These are phyloP conservation scores for Metschnikowia aberdeeniae DNA, from an alignment of 805 yeast species.

Conservation along the genomic window DNA sequence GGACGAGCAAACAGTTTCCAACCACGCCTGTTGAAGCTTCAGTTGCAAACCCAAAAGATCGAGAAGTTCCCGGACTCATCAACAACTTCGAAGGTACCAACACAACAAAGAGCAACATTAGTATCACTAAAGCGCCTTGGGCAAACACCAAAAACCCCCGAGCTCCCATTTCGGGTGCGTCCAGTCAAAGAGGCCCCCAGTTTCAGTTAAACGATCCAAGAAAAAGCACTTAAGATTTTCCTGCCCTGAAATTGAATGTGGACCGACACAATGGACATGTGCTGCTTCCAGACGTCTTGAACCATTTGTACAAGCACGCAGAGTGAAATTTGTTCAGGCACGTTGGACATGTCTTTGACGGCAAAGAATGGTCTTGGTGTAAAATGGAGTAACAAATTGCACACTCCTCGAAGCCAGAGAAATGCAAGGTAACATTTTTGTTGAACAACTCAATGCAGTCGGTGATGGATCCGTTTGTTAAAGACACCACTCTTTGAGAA, in stretches of 20 bases:
- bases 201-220: not conserved
- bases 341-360: conserved; percentile 82
- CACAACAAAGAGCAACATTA: conserved; percentile 26
- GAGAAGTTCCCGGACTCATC: conserved; percentile 17
- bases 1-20: conserved; percentile 9
- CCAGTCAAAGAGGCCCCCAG: not conserved
- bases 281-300: conserved; percentile 85
- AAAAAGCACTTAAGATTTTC: conserved; percentile 15
- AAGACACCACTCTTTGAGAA: conserved; percentile 74
- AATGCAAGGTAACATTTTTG: conserved; percentile 75
- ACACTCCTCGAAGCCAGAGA: conserved; percentile 94
- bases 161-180: not conserved
- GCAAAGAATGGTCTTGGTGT: conserved; percentile 86
- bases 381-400: conserved; percentile 93
- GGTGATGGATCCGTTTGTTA: conserved; percentile 66
- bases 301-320: conserved; percentile 96
- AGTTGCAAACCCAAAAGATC: conserved; percentile 3
- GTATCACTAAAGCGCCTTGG: conserved; percentile 43
- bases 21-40: not conserved
- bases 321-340: conserved; percentile 94
- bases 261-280: conserved; percentile 94
- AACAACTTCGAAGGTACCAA: conserved; percentile 23
- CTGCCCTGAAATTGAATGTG: conserved; percentile 43
- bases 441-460: conserved; percentile 67
- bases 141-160: conserved; percentile 14